Evolutionary conservation across 306 rosid genomes (phyloP), one percentile per base, ranked within the genome.

Genomic region (Luffa acutangula): DNA sequence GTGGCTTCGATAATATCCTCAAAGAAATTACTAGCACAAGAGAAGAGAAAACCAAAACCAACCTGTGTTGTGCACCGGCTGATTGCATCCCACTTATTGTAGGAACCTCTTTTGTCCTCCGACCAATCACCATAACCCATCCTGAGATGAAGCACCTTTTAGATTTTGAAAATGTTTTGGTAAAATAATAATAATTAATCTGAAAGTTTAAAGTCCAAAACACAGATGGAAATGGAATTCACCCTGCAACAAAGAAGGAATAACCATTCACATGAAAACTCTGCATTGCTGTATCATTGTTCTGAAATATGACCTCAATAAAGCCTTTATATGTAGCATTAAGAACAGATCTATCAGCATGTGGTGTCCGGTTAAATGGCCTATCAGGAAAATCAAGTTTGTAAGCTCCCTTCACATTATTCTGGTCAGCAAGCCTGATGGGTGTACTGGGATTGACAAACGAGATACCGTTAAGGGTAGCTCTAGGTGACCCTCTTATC

Each of bases 311-410:
- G 52, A 95, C 86, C 89, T 95, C 97, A 59, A 92, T 87, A 83
- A 95, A 95, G 18, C 97, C 98, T 82, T 82, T 90, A 21, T 91
- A 95, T 18, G 97, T 84, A 81, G 97, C 97, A 83, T 92, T 92
- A 46, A 95, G 88, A 5, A 92, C n/a, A 54, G 98, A 95, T 58
- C 84, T 83, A 87, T 95, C 97, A 34, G 84, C 64, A 75, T 84
- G 78, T 13, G 91, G 86, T 7, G 82, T 36, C 83, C 91, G 84
- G 73, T 91, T 85, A 59, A 92, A 81, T 6, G 96, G 90, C 84
- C 52, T 84, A 74, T 72, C 82, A 7, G 97, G 97, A 78, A 92
- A 95, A 87, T 95, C 97, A 67, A 91, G 91, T 87, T 92, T 95
- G 74, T 92, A 95, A 43, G 36, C 81, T 78, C 97, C 98, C 76